Conservation (phyloP, 371 early-diverging fungal species). For the Mortierella sp. region DNA sequence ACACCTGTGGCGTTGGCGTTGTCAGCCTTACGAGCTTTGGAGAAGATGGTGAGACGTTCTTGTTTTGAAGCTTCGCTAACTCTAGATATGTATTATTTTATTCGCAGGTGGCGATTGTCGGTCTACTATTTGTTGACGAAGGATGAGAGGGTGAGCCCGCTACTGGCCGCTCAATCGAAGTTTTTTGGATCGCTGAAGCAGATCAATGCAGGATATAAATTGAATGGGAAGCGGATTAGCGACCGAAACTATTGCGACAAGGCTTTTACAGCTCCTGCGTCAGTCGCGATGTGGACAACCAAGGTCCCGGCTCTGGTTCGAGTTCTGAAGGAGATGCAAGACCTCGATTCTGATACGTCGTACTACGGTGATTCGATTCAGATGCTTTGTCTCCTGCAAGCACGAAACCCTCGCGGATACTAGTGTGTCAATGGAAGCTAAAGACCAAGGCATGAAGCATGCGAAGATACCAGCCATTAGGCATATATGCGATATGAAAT, state of each 20-base stretch:
- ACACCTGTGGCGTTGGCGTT: background rate
- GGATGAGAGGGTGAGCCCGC: conserved; percentile 60
- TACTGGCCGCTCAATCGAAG: conserved; percentile 60
- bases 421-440: too few species aligned
- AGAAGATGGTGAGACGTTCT: too few species aligned
- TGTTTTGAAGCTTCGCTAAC: too few species aligned
- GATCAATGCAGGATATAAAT: conserved; percentile 64
- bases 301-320: conserved; percentile 57
- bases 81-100: background rate
- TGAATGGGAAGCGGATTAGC: conserved; percentile 60
- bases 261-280: conserved; percentile 70
- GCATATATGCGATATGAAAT: too few species aligned
- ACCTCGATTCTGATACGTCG: conserved; percentile 57
- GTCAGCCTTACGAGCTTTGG: too few species aligned
- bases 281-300: conserved; percentile 63
- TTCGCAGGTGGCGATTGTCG: conserved; percentile 61
- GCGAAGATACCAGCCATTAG: too few species aligned
- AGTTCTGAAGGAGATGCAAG: conserved; percentile 60
- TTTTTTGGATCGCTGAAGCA: conserved; percentile 63
- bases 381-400: conserved; percentile 63
- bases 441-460: too few species aligned
- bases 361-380: conserved; percentile 72
- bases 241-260: conserved; percentile 63
- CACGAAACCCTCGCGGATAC: conserved; percentile 37
- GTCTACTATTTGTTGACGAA: conserved; percentile 66